Evolutionary conservation across 345 rosid species (phyloP).

Genomic region (Lepidium aucheri): DNA sequence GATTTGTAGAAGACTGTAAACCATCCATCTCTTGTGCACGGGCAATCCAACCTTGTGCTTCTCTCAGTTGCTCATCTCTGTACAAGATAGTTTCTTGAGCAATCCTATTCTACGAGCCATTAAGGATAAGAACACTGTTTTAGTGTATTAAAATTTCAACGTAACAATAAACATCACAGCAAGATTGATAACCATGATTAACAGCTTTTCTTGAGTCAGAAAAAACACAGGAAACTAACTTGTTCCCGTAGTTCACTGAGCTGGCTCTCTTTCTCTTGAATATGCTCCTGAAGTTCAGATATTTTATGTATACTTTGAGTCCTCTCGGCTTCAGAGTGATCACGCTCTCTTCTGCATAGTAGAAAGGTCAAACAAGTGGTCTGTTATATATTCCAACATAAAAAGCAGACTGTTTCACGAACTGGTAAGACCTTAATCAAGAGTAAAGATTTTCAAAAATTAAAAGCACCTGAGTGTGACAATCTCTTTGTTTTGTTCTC

Average conservation of each 20-base stretch:
- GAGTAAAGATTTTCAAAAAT: constrained; percentile 28
- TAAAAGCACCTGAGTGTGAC: constrained; percentile 58
- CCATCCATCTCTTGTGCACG: constrained; percentile 89
- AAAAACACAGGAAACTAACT: constrained; percentile 34
- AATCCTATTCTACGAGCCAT: constrained; percentile 62
- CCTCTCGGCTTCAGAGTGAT: constrained; percentile 95
- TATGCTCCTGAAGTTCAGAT: constrained; percentile 79
- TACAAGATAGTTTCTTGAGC: constrained; percentile 71
- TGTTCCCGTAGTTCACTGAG: constrained; percentile 83
- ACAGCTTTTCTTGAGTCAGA: neutral
- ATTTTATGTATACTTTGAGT: constrained; percentile 70
- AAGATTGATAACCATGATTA: constrained; percentile 3
- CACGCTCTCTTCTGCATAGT: constrained; percentile 85
- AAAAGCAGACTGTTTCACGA: neutral
- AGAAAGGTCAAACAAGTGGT: neutral
- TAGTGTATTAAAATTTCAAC: neutral
- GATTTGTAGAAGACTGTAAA: constrained; percentile 61
- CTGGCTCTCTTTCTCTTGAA: constrained; percentile 89
- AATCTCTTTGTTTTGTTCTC: constrained; percentile 86
- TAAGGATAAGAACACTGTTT: constrained; percentile 1
- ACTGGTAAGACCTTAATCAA: neutral
- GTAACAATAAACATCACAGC: neutral
- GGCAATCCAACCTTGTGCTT: constrained; percentile 69
- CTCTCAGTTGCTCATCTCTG: constrained; percentile 86
- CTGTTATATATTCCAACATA: neutral